Conservation (phyloP, 208 protist genomes). For the Strigomonas oncopelti region DNA sequence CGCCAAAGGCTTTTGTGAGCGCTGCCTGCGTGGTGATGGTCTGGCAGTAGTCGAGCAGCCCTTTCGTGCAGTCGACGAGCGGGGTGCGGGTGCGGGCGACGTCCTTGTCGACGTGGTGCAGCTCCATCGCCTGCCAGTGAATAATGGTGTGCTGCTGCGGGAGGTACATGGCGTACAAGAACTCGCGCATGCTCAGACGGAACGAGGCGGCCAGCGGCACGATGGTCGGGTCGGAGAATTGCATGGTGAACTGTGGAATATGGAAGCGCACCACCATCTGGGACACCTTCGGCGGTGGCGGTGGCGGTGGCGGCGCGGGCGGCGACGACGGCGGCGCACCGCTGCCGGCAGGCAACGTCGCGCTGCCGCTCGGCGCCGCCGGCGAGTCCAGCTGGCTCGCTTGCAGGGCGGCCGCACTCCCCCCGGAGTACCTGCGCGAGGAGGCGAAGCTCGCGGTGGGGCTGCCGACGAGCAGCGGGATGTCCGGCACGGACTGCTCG, state of each 20-base stretch:
- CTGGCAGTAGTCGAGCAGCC: constrained; percentile 43
- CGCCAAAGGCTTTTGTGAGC: constrained; percentile 48
- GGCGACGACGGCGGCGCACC: not conserved
- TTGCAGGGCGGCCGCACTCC: not conserved
- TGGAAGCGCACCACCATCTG: constrained; percentile 22
- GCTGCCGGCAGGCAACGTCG: not conserved
- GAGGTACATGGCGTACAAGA: not conserved
- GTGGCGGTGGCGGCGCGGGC: constrained; percentile 3
- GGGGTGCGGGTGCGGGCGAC: constrained; percentile 17
- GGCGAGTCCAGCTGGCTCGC: not conserved
- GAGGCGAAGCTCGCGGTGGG: not conserved
- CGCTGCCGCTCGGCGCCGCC: no score
- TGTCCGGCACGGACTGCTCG: constrained; percentile 6
- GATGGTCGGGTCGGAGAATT: constrained; percentile 14
- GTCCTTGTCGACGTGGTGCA: constrained; percentile 52
- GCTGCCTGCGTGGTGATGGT: constrained; percentile 49
- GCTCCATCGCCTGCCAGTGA: constrained; percentile 52
- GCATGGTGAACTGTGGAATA: constrained; percentile 19
- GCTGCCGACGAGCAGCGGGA: constrained; percentile 4
- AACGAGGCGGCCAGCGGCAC: not conserved
- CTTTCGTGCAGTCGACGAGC: constrained; percentile 56
- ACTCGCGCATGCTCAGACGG: constrained; percentile 8
- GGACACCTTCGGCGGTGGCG: not conserved
- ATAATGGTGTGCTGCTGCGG: constrained; percentile 31
- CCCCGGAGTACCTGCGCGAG: not conserved